Evolutionary conservation across 441 rosid species (phyloP).

Genomic region (Croton laevigatus): DNA sequence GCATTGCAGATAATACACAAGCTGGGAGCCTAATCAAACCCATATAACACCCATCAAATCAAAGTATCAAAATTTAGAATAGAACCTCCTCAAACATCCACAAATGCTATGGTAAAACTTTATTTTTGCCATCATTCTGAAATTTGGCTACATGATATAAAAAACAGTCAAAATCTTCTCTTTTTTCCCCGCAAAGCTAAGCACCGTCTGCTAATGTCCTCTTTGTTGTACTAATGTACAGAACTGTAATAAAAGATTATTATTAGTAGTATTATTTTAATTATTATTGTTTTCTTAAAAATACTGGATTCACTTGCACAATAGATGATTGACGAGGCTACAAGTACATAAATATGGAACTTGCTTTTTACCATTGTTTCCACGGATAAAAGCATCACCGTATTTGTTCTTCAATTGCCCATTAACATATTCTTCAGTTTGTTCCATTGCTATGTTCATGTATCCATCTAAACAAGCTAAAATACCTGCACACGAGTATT

Average conservation of each 20-base stretch:
- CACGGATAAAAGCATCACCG: slow-evolving; percentile 91
- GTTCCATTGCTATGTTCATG: slow-evolving; percentile 62
- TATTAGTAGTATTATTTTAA: background rate
- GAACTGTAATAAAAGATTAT: slow-evolving; percentile 43
- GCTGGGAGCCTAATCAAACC: background rate
- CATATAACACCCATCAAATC: background rate
- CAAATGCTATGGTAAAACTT: background rate
- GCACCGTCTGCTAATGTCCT: slow-evolving; percentile 65
- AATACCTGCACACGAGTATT: slow-evolving; percentile 45
- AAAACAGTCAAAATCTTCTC: background rate
- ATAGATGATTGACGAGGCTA: background rate
- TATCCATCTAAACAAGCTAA: slow-evolving; percentile 70
- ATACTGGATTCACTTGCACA: background rate
- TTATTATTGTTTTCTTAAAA: too few relatives aligned
- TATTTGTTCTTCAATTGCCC: slow-evolving; percentile 69
- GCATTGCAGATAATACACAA: background rate
- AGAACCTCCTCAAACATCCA: background rate
- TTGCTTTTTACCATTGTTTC: slow-evolving; percentile 56
- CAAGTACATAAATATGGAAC: background rate
- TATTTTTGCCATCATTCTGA: background rate
- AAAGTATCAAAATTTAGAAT: background rate
- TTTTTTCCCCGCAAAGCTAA: slow-evolving; percentile 19
- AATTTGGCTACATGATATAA: background rate
- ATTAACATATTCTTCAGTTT: slow-evolving; percentile 38
- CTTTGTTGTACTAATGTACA: slow-evolving; percentile 68